These are phyloP conservation scores for Venturia aucupariae DNA, from an alignment of 2,329 filamentous ascomycete species.

Conservation along the genomic window DNA sequence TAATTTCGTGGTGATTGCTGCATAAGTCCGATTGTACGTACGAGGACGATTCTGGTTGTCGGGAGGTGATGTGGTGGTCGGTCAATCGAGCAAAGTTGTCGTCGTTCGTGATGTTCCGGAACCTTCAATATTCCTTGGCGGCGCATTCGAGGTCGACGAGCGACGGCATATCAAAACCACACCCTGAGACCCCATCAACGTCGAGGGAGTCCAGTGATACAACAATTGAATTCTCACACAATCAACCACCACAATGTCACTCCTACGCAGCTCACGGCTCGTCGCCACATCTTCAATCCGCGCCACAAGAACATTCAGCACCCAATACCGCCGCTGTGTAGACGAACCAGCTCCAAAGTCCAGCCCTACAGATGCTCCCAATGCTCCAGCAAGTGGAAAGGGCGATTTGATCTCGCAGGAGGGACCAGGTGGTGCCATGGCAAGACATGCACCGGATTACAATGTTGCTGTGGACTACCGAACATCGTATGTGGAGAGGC, in stretches of 20 bases:
- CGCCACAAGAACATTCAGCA: slow-evolving; percentile 5
- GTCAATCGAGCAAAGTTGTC: background rate
- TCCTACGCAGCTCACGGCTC: slow-evolving; percentile 40
- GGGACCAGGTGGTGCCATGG: slow-evolving; percentile 23
- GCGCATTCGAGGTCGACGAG: background rate
- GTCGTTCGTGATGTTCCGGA: background rate
- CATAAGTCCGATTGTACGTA: background rate
- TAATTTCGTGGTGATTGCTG: slow-evolving; percentile 14
- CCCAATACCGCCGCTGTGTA: background rate
- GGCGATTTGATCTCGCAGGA: slow-evolving; percentile 4
- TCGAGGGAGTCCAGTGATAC: background rate
- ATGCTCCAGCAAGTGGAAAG: slow-evolving; percentile 3
- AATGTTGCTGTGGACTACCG: slow-evolving; percentile 73
- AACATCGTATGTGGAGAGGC: slow-evolving; percentile 60
- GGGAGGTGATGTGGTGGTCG: background rate
- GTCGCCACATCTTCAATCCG: background rate
- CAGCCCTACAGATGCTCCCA: background rate
- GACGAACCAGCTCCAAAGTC: slow-evolving; percentile 7
- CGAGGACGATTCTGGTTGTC: background rate
- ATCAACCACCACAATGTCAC: slow-evolving; percentile 46
- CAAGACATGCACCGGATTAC: slow-evolving; percentile 71
- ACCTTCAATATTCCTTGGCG: background rate
- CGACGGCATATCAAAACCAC: background rate
- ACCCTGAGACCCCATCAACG: background rate
- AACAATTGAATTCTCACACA: background rate